These are phyloP conservation scores for Plantago major DNA, from an alignment of 257 asterid species.

Conservation along the genomic window DNA sequence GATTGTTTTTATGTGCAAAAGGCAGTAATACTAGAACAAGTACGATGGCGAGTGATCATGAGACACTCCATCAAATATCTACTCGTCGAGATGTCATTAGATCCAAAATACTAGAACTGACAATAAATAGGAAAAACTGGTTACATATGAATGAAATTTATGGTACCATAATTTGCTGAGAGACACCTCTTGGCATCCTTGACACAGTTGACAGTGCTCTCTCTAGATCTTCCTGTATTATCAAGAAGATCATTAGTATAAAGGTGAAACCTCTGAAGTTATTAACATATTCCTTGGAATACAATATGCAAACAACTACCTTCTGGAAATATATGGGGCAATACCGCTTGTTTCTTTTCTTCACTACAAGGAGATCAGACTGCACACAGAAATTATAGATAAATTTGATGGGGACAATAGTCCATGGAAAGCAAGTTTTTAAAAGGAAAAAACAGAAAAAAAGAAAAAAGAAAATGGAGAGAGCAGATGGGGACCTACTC, in stretches of 20 bases:
- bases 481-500: too few species aligned
- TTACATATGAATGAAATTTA: conserved; percentile 2
- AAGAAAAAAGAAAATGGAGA: neutral
- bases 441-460: conserved; percentile 12
- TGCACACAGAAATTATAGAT: conserved; percentile 27
- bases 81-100: conserved; percentile 11
- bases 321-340: conserved; percentile 85
- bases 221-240: conserved; percentile 80
- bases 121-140: conserved; percentile 14
- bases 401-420: conserved; percentile 16
- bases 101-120: conserved; percentile 15
- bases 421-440: neutral
- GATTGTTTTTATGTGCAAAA: too few species aligned
- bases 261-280: conserved; percentile 9
- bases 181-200: conserved; percentile 51
- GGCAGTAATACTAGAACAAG: too few species aligned
- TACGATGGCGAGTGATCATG: too few species aligned
- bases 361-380: conserved; percentile 91
- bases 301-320: conserved; percentile 36
- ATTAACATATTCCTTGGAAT: conserved; percentile 1
- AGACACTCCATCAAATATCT: neutral
- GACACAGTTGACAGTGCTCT: conserved; percentile 61
- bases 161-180: conserved; percentile 73
- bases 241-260: conserved; percentile 13
- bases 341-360: conserved; percentile 67